Evolutionary conservation across 768 basidiomycete genomes (phyloP).

Genomic region (Lentinula sp.): DNA sequence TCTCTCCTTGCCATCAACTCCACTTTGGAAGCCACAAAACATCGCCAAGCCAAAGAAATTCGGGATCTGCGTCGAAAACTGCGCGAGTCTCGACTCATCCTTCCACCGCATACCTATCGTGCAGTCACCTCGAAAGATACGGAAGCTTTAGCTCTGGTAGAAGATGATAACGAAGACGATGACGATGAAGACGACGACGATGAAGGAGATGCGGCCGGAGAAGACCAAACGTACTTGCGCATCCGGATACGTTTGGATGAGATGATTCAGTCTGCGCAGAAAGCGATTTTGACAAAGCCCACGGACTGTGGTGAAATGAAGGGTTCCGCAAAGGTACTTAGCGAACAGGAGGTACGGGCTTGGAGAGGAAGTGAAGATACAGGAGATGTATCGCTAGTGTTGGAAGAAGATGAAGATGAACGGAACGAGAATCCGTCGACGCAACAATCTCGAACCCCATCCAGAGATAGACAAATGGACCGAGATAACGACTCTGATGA

Average conservation of each 20-base stretch:
- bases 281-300: constrained; percentile 54
- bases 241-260: constrained; percentile 58
- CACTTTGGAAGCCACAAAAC: constrained; percentile 73
- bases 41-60: constrained; percentile 79
- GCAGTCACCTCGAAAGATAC: constrained; percentile 37
- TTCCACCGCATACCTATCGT: constrained; percentile 60
- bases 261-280: constrained; percentile 51
- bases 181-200: constrained; percentile 44
- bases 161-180: constrained; percentile 36
- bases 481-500: background rate
- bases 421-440: background rate
- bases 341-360: constrained; percentile 61
- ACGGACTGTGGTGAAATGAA: constrained; percentile 42
- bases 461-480: background rate
- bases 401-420: constrained; percentile 3
- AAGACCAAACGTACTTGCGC: constrained; percentile 57
- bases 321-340: constrained; percentile 60
- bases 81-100: constrained; percentile 72
- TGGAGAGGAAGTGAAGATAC: constrained; percentile 34
- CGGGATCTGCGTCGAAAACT: constrained; percentile 77
- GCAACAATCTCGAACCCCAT: background rate
- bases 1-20: constrained; percentile 84
- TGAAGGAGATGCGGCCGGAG: constrained; percentile 22
- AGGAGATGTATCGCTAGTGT: background rate
- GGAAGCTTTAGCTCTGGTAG: constrained; percentile 8